Conservation (phyloP, 306 rosid species). For the Lotus japonicus region DNA sequence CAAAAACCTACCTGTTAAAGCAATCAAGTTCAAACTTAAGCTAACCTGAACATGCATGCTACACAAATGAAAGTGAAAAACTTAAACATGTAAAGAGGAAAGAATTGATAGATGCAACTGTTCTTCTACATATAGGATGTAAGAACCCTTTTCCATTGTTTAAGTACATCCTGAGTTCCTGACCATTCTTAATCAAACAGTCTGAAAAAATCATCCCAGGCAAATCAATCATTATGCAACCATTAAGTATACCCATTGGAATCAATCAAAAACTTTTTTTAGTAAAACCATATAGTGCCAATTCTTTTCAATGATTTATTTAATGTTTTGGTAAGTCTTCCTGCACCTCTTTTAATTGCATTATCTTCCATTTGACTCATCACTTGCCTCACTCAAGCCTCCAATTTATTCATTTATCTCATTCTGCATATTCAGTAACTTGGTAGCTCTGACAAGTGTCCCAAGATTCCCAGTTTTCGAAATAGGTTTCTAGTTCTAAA, state of each 20-base stretch:
- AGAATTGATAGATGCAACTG: constrained; percentile 48
- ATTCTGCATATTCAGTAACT: background rate
- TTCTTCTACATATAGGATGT: constrained; percentile 74
- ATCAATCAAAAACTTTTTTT: background rate
- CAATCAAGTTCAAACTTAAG: too few species aligned
- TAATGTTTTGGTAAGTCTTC: background rate
- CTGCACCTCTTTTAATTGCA: background rate
- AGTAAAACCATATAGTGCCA: background rate
- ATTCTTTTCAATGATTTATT: background rate
- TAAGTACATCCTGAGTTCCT: constrained; percentile 40
- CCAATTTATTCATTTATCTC: background rate
- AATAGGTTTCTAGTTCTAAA: background rate
- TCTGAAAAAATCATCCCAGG: constrained; percentile 38
- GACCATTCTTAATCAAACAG: constrained; percentile 50
- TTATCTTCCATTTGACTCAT: background rate
- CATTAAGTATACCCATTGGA: background rate
- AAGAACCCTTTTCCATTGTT: constrained; percentile 68
- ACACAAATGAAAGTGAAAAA: background rate
- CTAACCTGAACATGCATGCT: too few species aligned
- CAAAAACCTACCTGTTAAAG: too few species aligned
- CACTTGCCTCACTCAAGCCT: background rate
- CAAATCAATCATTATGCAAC: background rate
- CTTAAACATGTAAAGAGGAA: background rate
- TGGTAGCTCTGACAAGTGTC: background rate
- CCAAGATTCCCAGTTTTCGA: background rate